Base-by-base conservation (phyloP, 2,329 filamentous ascomycete genomes). In the Colletotrichum tabaci region DNA sequence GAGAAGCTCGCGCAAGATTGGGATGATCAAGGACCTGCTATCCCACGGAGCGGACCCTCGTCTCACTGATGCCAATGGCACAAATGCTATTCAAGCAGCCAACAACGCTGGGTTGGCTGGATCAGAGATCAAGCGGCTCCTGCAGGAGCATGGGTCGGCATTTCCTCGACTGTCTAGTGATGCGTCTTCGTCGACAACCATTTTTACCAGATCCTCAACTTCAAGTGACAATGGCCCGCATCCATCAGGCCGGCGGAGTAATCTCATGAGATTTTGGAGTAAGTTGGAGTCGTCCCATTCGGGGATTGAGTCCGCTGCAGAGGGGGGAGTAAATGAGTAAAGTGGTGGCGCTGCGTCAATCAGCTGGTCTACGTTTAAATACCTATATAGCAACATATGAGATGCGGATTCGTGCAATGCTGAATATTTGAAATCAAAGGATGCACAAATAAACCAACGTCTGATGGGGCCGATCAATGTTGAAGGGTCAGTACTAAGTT, bases 11-110 rank as follows among this genome's bases (percentile, higher is more conserved):
- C 67, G 71, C 26, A 78, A 77, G 50, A 75, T 79, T 35, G 61
- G 52, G 3, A 75, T 79, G 10, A 73, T 80, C 16, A 57, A 76
- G 21, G 50, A 73, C 26, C 67, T 79, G 30, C 26, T 80, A 9
- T 46, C 62, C 7, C 35, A 75, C 23, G 73, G 73, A 8, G 78
- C 79, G 0, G 67, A 77, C 46, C 71, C 76, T 10, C 47, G 49
- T 2, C 74, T 78, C 52, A 73, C 30, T 4, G 72, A 73, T 26
- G 65, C 72, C 10, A 68, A 69, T 9, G 69, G 61, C 3, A 38
- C 57, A 18, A 69, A 69, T 23, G 72, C 72, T 18, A 72, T 72
- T n/a, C 64, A 66, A n/a, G 61, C 70, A 30, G 70, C 70, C 12
- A 69, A 40, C 40, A 71, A 72, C n/a, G 52, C 63, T 4, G 71